Conservation (phyloP, 257 asterid species). For the Nicotiana otophora region DNA sequence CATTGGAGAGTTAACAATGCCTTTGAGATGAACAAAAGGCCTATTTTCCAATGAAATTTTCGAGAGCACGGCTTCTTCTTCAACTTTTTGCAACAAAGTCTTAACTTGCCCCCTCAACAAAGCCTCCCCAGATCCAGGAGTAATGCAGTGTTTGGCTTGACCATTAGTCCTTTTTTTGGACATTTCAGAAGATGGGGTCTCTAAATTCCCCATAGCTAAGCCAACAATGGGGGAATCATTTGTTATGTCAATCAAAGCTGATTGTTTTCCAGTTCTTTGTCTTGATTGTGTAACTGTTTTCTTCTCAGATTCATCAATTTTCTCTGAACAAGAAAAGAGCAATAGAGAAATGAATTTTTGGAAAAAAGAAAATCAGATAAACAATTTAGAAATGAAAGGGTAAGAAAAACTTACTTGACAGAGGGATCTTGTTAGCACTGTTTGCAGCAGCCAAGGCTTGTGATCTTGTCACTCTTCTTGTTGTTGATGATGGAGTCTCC, state of each 20-base stretch:
- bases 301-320: slow-evolving; percentile 47
- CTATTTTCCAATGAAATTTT: slow-evolving; percentile 35
- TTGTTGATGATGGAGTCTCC: slow-evolving; percentile 81
- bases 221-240: slow-evolving; percentile 98
- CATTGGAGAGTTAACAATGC: slow-evolving; percentile 48
- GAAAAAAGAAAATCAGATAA: not conserved
- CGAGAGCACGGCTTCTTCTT: slow-evolving; percentile 70
- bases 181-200: slow-evolving; percentile 75
- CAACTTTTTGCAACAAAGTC: slow-evolving; percentile 81
- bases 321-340: slow-evolving; percentile 34
- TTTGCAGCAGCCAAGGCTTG: slow-evolving; percentile 43
- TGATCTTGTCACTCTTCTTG: slow-evolving; percentile 76
- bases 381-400: not conserved
- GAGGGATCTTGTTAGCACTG: slow-evolving; percentile 17
- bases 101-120: slow-evolving; percentile 89
- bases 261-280: slow-evolving; percentile 42
- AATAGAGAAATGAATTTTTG: not conserved
- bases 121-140: slow-evolving; percentile 94
- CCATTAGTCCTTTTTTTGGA: slow-evolving; percentile 48
- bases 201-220: slow-evolving; percentile 59
- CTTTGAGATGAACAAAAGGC: slow-evolving; percentile 43
- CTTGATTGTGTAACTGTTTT: slow-evolving; percentile 28
- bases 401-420: slow-evolving; percentile 19
- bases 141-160: slow-evolving; percentile 11
- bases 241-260: slow-evolving; percentile 73